A percentile compares a stretch with the other conserved stretches of the same genome.
Evolutionary conservation across 768 basidiomycete species (phyloP).

Genomic region (Rhizopogon vinicolor): DNA sequence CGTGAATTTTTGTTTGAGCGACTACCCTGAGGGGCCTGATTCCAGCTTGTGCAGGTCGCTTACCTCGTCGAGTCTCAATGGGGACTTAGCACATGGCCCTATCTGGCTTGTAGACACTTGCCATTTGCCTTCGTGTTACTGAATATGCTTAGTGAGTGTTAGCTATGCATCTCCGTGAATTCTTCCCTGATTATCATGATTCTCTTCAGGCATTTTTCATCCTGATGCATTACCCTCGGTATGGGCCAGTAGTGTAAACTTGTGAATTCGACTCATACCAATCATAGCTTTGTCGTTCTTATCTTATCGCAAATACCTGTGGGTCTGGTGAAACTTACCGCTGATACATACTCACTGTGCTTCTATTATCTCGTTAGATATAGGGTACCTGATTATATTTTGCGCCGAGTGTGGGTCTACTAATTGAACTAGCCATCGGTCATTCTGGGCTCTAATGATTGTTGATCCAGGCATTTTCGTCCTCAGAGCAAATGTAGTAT

Average conservation of each 20-base stretch:
- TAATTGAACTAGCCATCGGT: not conserved
- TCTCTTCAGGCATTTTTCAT: not conserved
- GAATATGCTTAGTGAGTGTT: not conserved
- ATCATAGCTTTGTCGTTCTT: not conserved
- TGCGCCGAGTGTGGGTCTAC: not conserved
- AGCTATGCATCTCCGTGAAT: not conserved
- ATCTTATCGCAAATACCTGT: not conserved
- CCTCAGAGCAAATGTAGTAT: not conserved
- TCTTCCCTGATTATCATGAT: not conserved
- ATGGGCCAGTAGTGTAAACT: not conserved
- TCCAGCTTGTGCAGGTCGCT: not conserved
- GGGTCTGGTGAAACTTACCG: not conserved
- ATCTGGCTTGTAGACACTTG: not conserved
- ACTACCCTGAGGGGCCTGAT: not conserved
- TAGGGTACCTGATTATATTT: not conserved
- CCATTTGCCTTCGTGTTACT: not conserved
- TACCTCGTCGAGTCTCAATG: not conserved
- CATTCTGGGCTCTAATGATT: not conserved
- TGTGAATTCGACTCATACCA: not conserved
- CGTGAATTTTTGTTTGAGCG: not conserved
- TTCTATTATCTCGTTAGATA: not conserved
- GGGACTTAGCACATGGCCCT: not conserved
- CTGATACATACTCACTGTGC: not conserved
- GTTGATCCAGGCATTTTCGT: not conserved
- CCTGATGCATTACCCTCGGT: not conserved